Conservation (phyloP, 169 alveolate species). For the Plasmodium knowlesi region DNA sequence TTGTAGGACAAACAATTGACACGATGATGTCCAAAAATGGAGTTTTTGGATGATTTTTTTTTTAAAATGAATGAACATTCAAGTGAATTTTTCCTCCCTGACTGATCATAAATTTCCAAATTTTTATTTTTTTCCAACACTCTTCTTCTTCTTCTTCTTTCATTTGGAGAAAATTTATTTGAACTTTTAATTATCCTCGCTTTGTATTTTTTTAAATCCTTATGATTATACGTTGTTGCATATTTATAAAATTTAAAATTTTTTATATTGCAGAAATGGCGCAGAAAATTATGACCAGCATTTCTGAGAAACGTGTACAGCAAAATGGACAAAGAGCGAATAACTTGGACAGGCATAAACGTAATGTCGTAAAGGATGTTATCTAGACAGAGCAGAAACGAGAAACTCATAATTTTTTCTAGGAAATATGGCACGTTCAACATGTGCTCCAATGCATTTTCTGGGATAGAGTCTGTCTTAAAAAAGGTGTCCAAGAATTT, state of each 20-base stretch:
- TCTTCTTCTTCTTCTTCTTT: conserved; percentile 2
- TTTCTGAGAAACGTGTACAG: conserved; percentile 30
- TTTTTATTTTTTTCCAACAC: not conserved
- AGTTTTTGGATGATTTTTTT: not conserved
- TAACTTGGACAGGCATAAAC: conserved; percentile 82
- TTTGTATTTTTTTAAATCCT: conserved; percentile 51
- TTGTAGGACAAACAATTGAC: not conserved
- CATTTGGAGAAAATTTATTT: conserved; percentile 2
- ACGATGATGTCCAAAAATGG: conserved; percentile 6
- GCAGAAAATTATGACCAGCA: conserved; percentile 13
- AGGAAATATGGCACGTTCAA: conserved; percentile 76
- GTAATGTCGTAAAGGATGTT: conserved; percentile 82
- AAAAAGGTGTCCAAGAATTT: conserved; percentile 55
- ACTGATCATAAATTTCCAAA: not conserved
- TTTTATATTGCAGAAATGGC: conserved; percentile 8
- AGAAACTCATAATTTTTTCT: conserved; percentile 79
- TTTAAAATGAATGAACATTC: not conserved
- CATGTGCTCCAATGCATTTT: conserved; percentile 79
- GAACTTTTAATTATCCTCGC: conserved; percentile 28
- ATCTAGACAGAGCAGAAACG: conserved; percentile 81
- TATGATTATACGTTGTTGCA: conserved; percentile 53
- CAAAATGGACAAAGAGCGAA: conserved; percentile 43
- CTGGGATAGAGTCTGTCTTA: conserved; percentile 60
- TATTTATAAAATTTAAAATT: conserved; percentile 66
- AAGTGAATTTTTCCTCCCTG: not conserved